Evolutionary conservation across 2,329 filamentous ascomycete genomes (phyloP).

Genomic region (Thielaviopsis musarum): DNA sequence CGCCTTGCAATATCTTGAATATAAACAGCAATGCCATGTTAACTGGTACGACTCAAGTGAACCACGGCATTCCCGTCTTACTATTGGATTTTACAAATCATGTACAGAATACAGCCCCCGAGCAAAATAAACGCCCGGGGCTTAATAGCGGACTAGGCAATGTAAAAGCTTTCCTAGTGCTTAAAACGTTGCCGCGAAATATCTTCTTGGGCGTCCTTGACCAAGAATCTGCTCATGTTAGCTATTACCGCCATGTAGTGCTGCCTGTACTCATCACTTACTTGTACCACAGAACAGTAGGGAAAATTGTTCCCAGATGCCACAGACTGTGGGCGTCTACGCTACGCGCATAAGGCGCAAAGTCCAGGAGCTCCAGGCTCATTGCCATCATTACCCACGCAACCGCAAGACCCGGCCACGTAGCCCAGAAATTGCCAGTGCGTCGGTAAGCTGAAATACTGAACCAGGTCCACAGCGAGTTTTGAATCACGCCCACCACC

Average conservation of each 20-base stretch:
- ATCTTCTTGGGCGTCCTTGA: conserved; percentile 74
- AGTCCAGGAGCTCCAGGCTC: conserved; percentile 91
- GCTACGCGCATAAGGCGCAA: conserved; percentile 65
- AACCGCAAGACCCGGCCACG: conserved; percentile 81
- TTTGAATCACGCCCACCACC: conserved; percentile 60
- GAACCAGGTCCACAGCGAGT: conserved; percentile 74
- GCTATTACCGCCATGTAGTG: neutral
- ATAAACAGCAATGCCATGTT: neutral
- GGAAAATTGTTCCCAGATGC: conserved; percentile 84
- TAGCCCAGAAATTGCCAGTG: conserved; percentile 60
- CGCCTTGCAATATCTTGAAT: neutral
- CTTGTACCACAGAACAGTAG: conserved; percentile 87
- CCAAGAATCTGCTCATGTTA: conserved; percentile 47
- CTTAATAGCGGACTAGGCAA: neutral
- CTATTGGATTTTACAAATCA: neutral
- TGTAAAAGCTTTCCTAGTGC: conserved; percentile 7
- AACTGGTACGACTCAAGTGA: neutral
- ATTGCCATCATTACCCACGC: conserved; percentile 85
- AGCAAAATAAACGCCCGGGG: neutral
- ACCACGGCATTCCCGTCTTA: neutral
- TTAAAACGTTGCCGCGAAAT: conserved; percentile 34
- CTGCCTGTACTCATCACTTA: conserved; percentile 34
- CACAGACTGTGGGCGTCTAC: conserved; percentile 90
- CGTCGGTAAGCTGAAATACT: conserved; percentile 57
- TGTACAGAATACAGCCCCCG: neutral